Evolutionary conservation across 2,329 filamentous ascomycete genomes (phyloP), one percentile per base, ranked within the genome.

Genomic region (Ophiostoma triangulosporum): DNA sequence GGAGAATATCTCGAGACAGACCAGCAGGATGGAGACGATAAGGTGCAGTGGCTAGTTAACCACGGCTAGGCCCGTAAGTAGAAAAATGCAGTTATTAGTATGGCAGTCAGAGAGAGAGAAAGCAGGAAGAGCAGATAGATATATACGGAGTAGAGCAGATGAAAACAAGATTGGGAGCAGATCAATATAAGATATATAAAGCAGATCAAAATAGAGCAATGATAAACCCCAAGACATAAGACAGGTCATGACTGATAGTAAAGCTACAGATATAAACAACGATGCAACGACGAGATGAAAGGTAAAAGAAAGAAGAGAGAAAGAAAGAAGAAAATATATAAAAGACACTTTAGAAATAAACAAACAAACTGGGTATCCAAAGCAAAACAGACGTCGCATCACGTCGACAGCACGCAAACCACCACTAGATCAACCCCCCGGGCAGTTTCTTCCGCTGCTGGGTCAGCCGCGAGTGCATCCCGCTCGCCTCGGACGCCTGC

Each of bases 401-500:
- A 31, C 29, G 11, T 6, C 29, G 11, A 31, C 29, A 31, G 11
- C 29, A 31, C n/a, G 3, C 40, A 29, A 26, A 9, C n/a, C 14
- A n/a, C 15, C 17, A 14, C 29, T 31, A 68, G 50, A 68, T 65
- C 66, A 68, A 68, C 15, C 66, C 65, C 0, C 64, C 64, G 0
- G 64, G 68, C 35, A 67, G 31, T 3, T 64, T 62, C 56, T 63
- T 62, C 14, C 60, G 63, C 2, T 61, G 58, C 51, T 57, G 52
- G 3, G 57, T 56, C 53, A 38, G 52, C 43, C 53, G 56, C 43
- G 43, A 48, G 35, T 55, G 57, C 48, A 58, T 38, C 22, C 54
- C 56, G 26, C 64, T 65, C 24, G 64, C 66, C 50, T 76, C 73
- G 49, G 68, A 68, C 4, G 64, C 65, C 22, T 68, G 64, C 60